Evolutionary conservation across 768 basidiomycete genomes (phyloP).

Genomic region (Coprinellus aureogranulatus): DNA sequence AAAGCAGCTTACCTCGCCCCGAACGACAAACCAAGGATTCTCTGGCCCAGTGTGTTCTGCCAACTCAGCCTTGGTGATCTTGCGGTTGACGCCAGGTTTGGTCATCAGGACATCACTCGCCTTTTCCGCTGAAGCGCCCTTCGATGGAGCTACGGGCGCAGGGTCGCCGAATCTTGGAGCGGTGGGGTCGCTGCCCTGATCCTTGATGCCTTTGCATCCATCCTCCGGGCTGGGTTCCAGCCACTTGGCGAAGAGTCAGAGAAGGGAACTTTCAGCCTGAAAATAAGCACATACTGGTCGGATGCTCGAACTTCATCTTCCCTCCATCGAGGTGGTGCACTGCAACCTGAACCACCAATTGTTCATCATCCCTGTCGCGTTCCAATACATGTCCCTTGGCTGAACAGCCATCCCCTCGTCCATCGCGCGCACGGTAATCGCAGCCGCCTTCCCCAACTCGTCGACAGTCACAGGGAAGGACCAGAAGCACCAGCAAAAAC

Average conservation of each 20-base stretch:
- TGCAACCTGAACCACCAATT: slow-evolving; percentile 62
- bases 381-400: slow-evolving; percentile 58
- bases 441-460: slow-evolving; percentile 31
- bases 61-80: slow-evolving; percentile 45
- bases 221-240: slow-evolving; percentile 45
- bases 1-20: slow-evolving; percentile 36
- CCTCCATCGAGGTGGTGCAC: slow-evolving; percentile 35
- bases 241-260: slow-evolving; percentile 23
- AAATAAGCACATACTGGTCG: slow-evolving; percentile 33
- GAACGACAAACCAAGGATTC: slow-evolving; percentile 50
- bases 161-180: slow-evolving; percentile 36
- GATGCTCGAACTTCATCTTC: slow-evolving; percentile 54
- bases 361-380: slow-evolving; percentile 63
- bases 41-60: slow-evolving; percentile 31
- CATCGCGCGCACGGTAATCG: slow-evolving; percentile 51
- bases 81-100: slow-evolving; percentile 41
- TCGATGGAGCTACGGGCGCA: neutral
- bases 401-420: slow-evolving; percentile 53
- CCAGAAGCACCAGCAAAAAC: slow-evolving; percentile 68
- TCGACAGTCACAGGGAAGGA: slow-evolving; percentile 33
- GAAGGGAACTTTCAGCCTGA: neutral
- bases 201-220: slow-evolving; percentile 65
- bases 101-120: slow-evolving; percentile 37
- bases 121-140: neutral
- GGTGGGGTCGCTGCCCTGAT: slow-evolving; percentile 39